A percentile compares a stretch with the other conserved stretches of the same genome.
These are phyloP conservation scores for Penicillium arizonense DNA, from an alignment of 495 filamentous ascomycete genomes.

Conservation along the genomic window DNA sequence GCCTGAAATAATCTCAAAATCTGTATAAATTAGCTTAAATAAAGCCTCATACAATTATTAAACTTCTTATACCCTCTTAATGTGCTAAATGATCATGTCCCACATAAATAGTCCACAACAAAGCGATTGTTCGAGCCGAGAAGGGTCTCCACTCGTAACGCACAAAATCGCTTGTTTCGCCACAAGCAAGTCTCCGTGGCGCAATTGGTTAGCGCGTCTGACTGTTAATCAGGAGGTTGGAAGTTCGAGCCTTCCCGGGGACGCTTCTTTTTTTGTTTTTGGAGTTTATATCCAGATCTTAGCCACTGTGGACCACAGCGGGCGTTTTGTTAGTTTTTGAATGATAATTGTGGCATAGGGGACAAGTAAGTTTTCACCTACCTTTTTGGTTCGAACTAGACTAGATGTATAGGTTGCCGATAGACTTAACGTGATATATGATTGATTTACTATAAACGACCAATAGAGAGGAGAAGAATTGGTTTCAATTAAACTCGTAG, in stretches of 20 bases:
- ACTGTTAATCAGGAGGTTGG: slow-evolving; percentile 36
- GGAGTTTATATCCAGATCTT: neutral
- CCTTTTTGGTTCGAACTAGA: no score
- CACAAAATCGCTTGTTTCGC: neutral
- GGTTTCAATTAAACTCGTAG: no score
- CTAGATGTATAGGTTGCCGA: no score
- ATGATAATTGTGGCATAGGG: neutral
- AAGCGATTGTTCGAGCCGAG: neutral
- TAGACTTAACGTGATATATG: no score
- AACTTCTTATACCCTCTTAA: no score
- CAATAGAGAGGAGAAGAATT: no score
- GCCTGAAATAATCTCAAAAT: neutral
- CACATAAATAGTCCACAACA: no score
- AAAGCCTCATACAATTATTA: no score
- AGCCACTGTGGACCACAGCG: neutral
- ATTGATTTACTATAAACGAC: no score
- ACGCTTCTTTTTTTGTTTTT: slow-evolving; percentile 12
- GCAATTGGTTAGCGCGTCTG: slow-evolving; percentile 46
- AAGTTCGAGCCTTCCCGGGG: slow-evolving; percentile 26
- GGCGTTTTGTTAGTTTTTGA: neutral
- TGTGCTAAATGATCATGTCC: no score
- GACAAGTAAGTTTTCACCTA: no score
- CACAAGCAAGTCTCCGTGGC: slow-evolving; percentile 30
- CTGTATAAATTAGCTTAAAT: no score
- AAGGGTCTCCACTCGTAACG: neutral